These are phyloP conservation scores for Xylariaceae sp. DNA, from an alignment of 2,329 filamentous ascomycete species.

Conservation along the genomic window DNA sequence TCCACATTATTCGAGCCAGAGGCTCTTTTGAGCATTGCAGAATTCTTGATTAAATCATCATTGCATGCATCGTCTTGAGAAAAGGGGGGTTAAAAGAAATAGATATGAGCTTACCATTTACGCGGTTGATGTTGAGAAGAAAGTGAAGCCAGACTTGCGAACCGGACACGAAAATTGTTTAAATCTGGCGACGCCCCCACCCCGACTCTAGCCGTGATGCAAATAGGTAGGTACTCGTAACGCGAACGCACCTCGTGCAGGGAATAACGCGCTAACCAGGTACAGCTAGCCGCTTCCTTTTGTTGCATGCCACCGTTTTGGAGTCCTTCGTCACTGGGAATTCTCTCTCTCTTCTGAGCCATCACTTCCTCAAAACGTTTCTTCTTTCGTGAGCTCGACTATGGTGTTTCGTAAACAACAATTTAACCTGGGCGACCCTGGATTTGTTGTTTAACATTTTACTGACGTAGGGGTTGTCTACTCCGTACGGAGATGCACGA, in stretches of 20 bases:
- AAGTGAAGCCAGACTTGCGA: not conserved
- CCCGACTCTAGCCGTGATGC: no score
- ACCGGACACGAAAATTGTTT: no score
- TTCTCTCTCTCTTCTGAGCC: no score
- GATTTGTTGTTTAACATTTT: no score
- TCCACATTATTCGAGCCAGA: not conserved
- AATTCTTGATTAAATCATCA: not conserved
- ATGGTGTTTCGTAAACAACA: no score
- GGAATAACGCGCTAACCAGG: not conserved
- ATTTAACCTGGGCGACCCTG: no score
- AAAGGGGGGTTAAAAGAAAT: not conserved
- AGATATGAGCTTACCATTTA: not conserved
- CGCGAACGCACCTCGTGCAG: no score
- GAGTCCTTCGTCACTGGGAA: not conserved
- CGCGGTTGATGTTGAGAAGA: not conserved
- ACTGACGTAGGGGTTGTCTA: no score
- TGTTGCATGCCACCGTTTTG: not conserved
- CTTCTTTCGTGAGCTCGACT: no score
- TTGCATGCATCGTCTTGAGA: not conserved
- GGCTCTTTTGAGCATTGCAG: not conserved
- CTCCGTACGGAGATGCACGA: no score
- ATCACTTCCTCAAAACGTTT: not conserved
- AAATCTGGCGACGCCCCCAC: no score
- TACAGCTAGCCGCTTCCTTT: not conserved
- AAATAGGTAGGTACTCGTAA: no score